Evolutionary conservation across 2,329 filamentous ascomycete genomes (phyloP).

Genomic region (Penicillium fuscoglaucum): DNA sequence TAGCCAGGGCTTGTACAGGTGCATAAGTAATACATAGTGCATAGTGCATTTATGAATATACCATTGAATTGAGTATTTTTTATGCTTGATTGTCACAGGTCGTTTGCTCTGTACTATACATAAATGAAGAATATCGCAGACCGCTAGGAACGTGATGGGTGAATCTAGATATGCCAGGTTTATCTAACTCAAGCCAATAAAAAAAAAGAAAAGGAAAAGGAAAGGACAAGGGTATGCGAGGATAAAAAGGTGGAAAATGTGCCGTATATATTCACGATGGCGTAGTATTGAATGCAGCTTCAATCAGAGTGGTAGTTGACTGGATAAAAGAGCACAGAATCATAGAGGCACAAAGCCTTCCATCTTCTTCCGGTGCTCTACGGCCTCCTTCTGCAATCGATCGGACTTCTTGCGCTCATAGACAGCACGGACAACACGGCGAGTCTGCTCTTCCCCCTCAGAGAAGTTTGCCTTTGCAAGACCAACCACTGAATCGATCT

Average conservation of each 20-base stretch:
- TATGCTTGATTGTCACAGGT: background rate
- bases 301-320: background rate
- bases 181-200: background rate
- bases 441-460: slow-evolving; percentile 77
- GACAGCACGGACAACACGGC: slow-evolving; percentile 76
- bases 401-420: slow-evolving; percentile 84
- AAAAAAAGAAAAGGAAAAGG: background rate
- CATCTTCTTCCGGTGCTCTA: slow-evolving; percentile 27
- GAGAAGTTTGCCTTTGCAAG: slow-evolving; percentile 84
- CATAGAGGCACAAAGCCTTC: slow-evolving; percentile 36
- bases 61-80: background rate
- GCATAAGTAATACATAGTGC: background rate
- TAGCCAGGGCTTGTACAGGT: background rate
- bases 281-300: background rate
- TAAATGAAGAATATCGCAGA: background rate
- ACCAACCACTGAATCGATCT: slow-evolving; percentile 80
- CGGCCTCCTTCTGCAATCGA: slow-evolving; percentile 34
- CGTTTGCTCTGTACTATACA: background rate
- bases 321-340: background rate
- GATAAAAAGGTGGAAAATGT: background rate
- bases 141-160: background rate
- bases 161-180: background rate
- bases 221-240: background rate
- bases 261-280: background rate
- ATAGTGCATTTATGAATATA: slow-evolving; percentile 2